Evolutionary conservation across 345 rosid genomes (phyloP), one percentile per base, ranked within the genome.

Genomic region (Combretum micranthum): DNA sequence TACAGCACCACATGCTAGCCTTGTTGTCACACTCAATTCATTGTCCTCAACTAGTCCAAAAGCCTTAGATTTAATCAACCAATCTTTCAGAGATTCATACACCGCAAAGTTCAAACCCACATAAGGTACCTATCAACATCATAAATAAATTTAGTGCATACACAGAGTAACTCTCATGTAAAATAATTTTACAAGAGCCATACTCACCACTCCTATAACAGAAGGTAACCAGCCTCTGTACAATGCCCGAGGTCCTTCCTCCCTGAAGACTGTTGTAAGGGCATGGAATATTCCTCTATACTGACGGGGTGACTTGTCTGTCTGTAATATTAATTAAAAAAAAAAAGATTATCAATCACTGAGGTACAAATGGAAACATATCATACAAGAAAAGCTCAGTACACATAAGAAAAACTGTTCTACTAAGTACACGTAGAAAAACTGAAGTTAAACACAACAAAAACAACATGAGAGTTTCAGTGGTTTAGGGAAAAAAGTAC

Each of bases 181-280:
- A n/a, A n/a, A n/a, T n/a, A n/a, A n/a, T n/a, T n/a, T 20, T 9
- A 15, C 18, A 23, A 51, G 45, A 44, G 20, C 15, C 26, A 37
- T 18, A 75, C 88, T 82, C 67, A 87, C 95, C 65, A 87, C 97
- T 80, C 95, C 95, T 53, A 89, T 89, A 23, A 89, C 97, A 48
- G 97, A 89, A 57, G 97, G 97, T 46, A 86, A 78, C 96, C 96
- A 88, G 61, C 91, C 97, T 67, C 67, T 79, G 79, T 89, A 89
- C 62, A 89, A 68, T 52, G 96, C 89, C 22, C 87, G 76, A 8
- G n/a, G 79, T 21, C 96, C 96, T 76, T 89, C 97, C 60, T 86
- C 86, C 59, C 66, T 69, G 19, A 89, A 68, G 21, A 89, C 91
- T 2, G 91, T 82, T 50, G 82, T n/a, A 55, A 89, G 81, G 60